A percentile compares a stretch with the other conserved stretches of the same genome.
Conservation (phyloP, 1,284 basidiomycete genomes). For the Testicularia cyperi region DNA sequence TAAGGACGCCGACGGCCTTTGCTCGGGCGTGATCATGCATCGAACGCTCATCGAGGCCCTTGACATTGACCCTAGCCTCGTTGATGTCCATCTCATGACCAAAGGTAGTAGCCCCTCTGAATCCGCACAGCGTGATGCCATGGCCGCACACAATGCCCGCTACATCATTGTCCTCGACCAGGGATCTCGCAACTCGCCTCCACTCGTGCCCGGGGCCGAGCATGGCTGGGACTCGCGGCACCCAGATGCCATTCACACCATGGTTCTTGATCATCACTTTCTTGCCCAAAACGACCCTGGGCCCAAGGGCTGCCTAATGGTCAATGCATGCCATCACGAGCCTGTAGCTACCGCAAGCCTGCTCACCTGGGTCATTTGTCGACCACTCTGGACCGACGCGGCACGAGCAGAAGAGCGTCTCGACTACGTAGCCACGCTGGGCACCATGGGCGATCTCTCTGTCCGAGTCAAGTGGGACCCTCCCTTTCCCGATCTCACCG, state of each 20-base stretch:
- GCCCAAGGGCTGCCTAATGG: constrained; percentile 37
- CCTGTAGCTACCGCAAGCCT: constrained; percentile 39
- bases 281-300: constrained; percentile 15
- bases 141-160: constrained; percentile 20
- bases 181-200: constrained; percentile 40
- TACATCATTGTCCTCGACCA: constrained; percentile 48
- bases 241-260: constrained; percentile 11
- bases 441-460: constrained; percentile 43
- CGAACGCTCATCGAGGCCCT: constrained; percentile 35
- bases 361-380: constrained; percentile 41
- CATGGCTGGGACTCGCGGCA: constrained; percentile 22
- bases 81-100: constrained; percentile 41
- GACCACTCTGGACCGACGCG: constrained; percentile 21
- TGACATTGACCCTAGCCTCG: constrained; percentile 9
- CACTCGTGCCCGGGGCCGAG: constrained; percentile 33
- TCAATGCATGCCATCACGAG: constrained; percentile 39
- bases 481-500: constrained; percentile 39
- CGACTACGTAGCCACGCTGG: constrained; percentile 45
- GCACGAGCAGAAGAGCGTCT: constrained; percentile 12
- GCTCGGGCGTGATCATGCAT: constrained; percentile 38
- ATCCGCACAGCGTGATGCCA: constrained; percentile 11
- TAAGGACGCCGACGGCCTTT: constrained; percentile 49
- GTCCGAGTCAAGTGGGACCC: constrained; percentile 42
- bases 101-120: constrained; percentile 32
- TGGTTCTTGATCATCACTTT: constrained; percentile 48